These are phyloP conservation scores for Astrothelium macrocarpum DNA, from an alignment of 495 filamentous ascomycete genomes.

Conservation along the genomic window DNA sequence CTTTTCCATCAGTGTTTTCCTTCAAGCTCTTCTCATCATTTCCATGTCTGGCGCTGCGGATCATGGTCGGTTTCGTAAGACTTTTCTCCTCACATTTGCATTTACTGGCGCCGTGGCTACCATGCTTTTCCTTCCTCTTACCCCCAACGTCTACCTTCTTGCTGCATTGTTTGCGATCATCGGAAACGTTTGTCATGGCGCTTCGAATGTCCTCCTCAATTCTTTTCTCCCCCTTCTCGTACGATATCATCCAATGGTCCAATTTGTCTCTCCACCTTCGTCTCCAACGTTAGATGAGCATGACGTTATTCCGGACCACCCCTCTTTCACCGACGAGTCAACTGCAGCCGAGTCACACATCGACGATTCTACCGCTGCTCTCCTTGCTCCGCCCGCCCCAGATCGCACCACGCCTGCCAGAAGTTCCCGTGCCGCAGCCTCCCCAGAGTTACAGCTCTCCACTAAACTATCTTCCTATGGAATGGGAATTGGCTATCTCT, in stretches of 20 bases:
- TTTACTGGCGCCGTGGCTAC: slow-evolving; percentile 69
- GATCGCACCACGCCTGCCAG: slow-evolving; percentile 19
- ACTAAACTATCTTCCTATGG: slow-evolving; percentile 36
- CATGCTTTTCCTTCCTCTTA: slow-evolving; percentile 80
- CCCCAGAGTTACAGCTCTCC: slow-evolving; percentile 30
- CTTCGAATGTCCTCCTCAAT: slow-evolving; percentile 37
- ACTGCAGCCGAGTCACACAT: slow-evolving; percentile 12
- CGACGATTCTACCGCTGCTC: slow-evolving; percentile 24
- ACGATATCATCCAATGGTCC: slow-evolving; percentile 32
- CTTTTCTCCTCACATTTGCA: slow-evolving; percentile 71
- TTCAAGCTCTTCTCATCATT: slow-evolving; percentile 84
- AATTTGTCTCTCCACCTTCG: slow-evolving; percentile 59
- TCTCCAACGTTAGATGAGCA: slow-evolving; percentile 43
- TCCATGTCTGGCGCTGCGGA: slow-evolving; percentile 94
- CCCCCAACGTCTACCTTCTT: slow-evolving; percentile 63
- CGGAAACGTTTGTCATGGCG: slow-evolving; percentile 66
- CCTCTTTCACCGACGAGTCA: slow-evolving; percentile 7
- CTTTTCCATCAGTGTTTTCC: slow-evolving; percentile 80
- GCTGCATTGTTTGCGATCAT: slow-evolving; percentile 77
- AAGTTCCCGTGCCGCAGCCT: slow-evolving; percentile 17
- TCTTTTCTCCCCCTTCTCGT: slow-evolving; percentile 39
- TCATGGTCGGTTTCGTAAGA: slow-evolving; percentile 88
- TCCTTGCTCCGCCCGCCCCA: slow-evolving; percentile 20
- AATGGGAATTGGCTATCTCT: slow-evolving; percentile 35
- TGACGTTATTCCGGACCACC: neutral